These are phyloP conservation scores for Globisporangium recalcitrans DNA, from an alignment of 352 stramenopile genomes.

Conservation along the genomic window DNA sequence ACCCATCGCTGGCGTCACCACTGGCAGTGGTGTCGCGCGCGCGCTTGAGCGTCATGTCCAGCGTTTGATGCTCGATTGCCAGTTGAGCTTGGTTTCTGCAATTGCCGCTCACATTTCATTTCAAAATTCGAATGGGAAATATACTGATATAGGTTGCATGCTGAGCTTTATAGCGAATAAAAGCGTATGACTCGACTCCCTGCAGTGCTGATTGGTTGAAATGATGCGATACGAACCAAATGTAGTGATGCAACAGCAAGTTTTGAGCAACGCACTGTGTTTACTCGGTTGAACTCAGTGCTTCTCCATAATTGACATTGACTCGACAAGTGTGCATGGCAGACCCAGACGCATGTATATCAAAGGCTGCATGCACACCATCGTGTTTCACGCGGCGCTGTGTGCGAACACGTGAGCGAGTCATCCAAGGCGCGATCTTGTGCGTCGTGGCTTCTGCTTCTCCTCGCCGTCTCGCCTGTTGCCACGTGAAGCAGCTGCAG, in stretches of 20 bases:
- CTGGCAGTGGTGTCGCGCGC: neutral
- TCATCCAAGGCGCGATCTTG: too few species aligned
- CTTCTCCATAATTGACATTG: neutral
- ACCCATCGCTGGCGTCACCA: neutral
- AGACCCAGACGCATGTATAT: too few species aligned
- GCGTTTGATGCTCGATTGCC: neutral
- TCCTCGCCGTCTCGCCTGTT: neutral
- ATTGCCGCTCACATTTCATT: neutral
- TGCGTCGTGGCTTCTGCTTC: neutral
- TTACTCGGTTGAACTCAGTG: neutral
- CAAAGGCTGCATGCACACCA: neutral
- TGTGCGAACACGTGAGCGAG: too few species aligned
- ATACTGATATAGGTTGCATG: neutral
- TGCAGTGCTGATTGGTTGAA: neutral
- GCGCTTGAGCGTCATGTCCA: conserved; percentile 6
- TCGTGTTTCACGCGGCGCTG: too few species aligned
- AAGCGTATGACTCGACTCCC: neutral
- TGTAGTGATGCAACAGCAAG: neutral
- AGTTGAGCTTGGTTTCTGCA: neutral
- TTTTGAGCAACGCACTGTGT: neutral
- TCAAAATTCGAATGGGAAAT: conserved; percentile 1
- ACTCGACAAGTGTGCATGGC: too few species aligned
- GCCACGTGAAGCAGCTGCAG: neutral
- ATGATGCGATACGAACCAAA: neutral
- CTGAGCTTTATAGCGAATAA: neutral